Percentiles rank a stretch among this genome's conserved stretches.
Conservation (phyloP, 2,329 filamentous ascomycete species). For the Fusarium sulawesiense region DNA sequence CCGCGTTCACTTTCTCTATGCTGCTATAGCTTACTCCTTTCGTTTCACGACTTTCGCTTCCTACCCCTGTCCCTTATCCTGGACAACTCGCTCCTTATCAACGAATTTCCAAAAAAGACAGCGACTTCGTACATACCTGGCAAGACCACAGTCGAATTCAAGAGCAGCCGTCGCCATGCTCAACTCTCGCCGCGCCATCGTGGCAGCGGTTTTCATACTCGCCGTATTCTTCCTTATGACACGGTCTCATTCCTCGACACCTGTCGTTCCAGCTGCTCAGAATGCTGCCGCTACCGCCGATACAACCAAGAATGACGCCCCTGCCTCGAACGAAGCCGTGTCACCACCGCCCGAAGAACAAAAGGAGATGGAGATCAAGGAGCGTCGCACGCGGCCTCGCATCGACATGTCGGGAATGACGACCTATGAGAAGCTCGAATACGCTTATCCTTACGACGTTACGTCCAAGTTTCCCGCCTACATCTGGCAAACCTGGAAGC, state of each 20-base stretch:
- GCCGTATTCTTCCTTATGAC: constrained; percentile 77
- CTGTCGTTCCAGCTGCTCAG: constrained; percentile 34
- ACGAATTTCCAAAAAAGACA: constrained; percentile 31
- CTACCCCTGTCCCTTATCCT: constrained; percentile 33
- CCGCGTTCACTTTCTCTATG: constrained; percentile 38
- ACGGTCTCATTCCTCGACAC: constrained; percentile 62
- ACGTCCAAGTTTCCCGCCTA: constrained; percentile 92
- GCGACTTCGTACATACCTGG: constrained; percentile 23
- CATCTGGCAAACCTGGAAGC: constrained; percentile 99
- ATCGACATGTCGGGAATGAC: constrained; percentile 78
- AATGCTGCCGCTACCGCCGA: constrained; percentile 31
- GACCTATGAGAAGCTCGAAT: constrained; percentile 83
- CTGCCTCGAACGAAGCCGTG: constrained; percentile 38
- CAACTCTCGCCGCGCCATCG: constrained; percentile 79
- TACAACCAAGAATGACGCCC: constrained; percentile 34
- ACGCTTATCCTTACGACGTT: constrained; percentile 93
- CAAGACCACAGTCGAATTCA: constrained; percentile 22
- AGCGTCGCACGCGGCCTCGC: constrained; percentile 55
- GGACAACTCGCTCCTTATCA: constrained; percentile 36
- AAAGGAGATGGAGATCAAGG: constrained; percentile 37
- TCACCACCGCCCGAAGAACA: constrained; percentile 28
- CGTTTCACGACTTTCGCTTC: constrained; percentile 30
- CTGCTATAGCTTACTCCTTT: constrained; percentile 34
- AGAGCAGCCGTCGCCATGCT: constrained; percentile 70
- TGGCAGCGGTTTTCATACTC: constrained; percentile 76